Percentiles rank a stretch among this genome's conserved stretches.
Conservation (phyloP, 208 protist species). For the Leishmania major region DNA sequence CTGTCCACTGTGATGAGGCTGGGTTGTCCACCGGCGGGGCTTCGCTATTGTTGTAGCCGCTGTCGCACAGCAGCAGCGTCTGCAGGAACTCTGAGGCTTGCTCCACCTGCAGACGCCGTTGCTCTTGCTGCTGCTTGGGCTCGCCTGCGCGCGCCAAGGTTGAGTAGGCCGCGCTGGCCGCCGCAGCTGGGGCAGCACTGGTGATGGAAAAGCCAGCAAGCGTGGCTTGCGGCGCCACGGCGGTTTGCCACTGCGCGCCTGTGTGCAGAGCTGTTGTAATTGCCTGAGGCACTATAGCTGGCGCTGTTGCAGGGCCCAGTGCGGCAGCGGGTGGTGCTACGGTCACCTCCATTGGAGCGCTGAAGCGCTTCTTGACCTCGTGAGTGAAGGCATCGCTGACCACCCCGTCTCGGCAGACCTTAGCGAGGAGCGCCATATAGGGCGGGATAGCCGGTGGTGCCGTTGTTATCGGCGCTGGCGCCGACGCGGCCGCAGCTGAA, state of each 20-base stretch:
- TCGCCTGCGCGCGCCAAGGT: constrained; percentile 16
- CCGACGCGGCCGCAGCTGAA: not conserved
- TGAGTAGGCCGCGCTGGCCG: constrained; percentile 9
- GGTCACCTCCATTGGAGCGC: constrained; percentile 39
- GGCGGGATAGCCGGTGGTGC: constrained; percentile 1
- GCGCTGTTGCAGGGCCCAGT: not conserved
- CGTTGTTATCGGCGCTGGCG: not conserved
- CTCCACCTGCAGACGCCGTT: constrained; percentile 21
- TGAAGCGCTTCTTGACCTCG: constrained; percentile 54
- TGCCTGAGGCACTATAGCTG: not conserved
- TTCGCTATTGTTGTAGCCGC: constrained; percentile 46
- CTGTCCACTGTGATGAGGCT: constrained; percentile 32
- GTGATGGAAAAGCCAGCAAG: constrained; percentile 2
- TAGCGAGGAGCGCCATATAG: constrained; percentile 28
- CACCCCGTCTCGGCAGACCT: constrained; percentile 31
- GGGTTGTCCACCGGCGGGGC: constrained; percentile 31
- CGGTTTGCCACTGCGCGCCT: constrained; percentile 5
- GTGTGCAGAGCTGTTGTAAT: constrained; percentile 8
- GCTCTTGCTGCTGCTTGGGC: constrained; percentile 31
- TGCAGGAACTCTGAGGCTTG: constrained; percentile 33
- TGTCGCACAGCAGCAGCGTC: constrained; percentile 51
- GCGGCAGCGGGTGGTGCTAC: not conserved
- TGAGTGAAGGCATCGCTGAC: constrained; percentile 34
- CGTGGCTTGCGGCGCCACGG: constrained; percentile 7
- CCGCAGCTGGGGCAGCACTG: constrained; percentile 1